A percentile compares a stretch with the other conserved stretches of the same genome.
phyloP scores from a whole-genome alignment of 805 yeast species.

The Sugiyamaella floridensis region DNA sequence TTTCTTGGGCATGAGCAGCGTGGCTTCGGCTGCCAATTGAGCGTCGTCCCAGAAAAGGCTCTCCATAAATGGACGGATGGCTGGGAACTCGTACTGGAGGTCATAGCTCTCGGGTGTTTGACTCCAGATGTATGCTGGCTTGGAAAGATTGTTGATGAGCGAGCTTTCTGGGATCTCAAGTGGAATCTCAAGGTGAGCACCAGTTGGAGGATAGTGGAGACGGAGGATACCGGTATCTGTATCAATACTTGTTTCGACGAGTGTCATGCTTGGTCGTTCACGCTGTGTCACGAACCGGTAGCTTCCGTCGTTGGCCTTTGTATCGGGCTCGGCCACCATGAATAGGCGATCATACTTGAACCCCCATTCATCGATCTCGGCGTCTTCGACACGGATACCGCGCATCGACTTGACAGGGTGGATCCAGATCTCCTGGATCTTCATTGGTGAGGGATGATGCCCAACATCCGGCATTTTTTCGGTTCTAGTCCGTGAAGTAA shows the following conservation, averaged over 20 bases:
- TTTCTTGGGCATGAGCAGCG: slow-evolving; percentile 21
- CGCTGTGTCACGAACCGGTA: slow-evolving; percentile 28
- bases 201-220: slow-evolving; percentile 16
- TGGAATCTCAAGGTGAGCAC: slow-evolving; percentile 13
- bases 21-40: slow-evolving; percentile 5
- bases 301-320: slow-evolving; percentile 3
- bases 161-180: slow-evolving; percentile 10
- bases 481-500: too few relatives aligned
- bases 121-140: slow-evolving; percentile 25
- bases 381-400: slow-evolving; percentile 23
- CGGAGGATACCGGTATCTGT: slow-evolving; percentile 11
- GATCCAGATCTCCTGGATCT: slow-evolving; percentile 17
- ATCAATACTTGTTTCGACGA: slow-evolving; percentile 17
- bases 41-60: slow-evolving; percentile 8
- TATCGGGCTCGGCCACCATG: slow-evolving; percentile 23
- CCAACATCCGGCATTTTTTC: neutral
- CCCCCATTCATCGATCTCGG: slow-evolving; percentile 27
- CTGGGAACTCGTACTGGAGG: slow-evolving; percentile 18
- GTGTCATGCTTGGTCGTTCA: slow-evolving; percentile 23
- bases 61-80: slow-evolving; percentile 11
- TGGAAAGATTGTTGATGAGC: slow-evolving; percentile 8
- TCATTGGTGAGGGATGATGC: neutral
- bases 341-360: slow-evolving; percentile 29
- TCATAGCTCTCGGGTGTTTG: slow-evolving; percentile 21
- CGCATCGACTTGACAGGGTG: slow-evolving; percentile 32